phyloP scores from a whole-genome alignment of 352 stramenopile species.

The Globisporangium echinulatum region DNA sequence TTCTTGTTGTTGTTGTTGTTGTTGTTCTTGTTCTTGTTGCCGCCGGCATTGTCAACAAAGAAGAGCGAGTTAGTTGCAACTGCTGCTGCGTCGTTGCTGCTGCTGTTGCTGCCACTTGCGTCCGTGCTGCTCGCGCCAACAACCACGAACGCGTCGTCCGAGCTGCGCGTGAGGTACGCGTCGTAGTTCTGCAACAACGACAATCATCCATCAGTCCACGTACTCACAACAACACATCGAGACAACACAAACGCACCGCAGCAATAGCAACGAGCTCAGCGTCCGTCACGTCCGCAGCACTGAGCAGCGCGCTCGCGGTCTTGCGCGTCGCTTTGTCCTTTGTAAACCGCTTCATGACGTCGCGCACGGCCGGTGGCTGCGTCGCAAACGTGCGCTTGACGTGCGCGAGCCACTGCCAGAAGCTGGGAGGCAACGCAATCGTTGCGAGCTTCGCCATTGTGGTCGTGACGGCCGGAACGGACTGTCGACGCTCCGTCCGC shows the following conservation, averaged over 20 bases:
- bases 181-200: constrained; percentile 31
- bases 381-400: constrained; percentile 26
- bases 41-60: constrained; percentile 54
- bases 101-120: background rate
- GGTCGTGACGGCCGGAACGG: constrained; percentile 33
- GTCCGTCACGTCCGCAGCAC: constrained; percentile 31
- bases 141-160: constrained; percentile 14
- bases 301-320: constrained; percentile 44
- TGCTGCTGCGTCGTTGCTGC: constrained; percentile 2
- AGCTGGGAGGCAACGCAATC: constrained; percentile 35
- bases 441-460: constrained; percentile 36
- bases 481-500: constrained; percentile 36
- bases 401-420: constrained; percentile 38
- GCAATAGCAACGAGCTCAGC: constrained; percentile 33
- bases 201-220: background rate
- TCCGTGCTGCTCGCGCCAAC: constrained; percentile 3
- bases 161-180: constrained; percentile 24
- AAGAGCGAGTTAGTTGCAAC: constrained; percentile 27
- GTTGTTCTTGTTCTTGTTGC: constrained; percentile 19
- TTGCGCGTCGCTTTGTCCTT: constrained; percentile 22
- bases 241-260: constrained; percentile 22
- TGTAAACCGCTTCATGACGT: constrained; percentile 23
- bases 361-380: constrained; percentile 14
- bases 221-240: background rate
- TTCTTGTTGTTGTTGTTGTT: constrained; percentile 22